A percentile compares a stretch with the other conserved stretches of the same genome.
Evolutionary conservation across 2,329 filamentous ascomycete species (phyloP).

Genomic region (Fusarium cicatricum): DNA sequence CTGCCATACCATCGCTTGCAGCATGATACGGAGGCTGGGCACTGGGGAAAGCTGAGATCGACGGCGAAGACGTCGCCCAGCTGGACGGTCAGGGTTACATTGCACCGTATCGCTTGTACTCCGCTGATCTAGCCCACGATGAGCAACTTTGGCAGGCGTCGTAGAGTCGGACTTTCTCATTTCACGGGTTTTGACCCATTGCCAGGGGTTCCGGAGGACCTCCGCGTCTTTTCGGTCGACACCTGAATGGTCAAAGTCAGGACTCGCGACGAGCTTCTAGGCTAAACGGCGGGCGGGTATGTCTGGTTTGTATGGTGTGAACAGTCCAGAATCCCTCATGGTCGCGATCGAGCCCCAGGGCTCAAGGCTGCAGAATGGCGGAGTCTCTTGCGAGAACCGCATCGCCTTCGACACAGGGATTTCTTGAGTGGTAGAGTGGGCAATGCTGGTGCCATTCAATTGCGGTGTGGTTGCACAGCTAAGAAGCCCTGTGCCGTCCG

Average conservation of each 20-base stretch:
- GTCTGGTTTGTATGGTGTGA: conserved; percentile 20
- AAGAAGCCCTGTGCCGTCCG: conserved; percentile 31
- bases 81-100: conserved; percentile 27
- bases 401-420: conserved; percentile 11
- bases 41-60: conserved; percentile 14
- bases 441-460: conserved; percentile 21
- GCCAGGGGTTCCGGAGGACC: conserved; percentile 12
- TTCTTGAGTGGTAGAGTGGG: background rate
- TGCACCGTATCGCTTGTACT: conserved; percentile 12
- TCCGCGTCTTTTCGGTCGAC: conserved; percentile 14
- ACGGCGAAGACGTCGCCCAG: conserved; percentile 8
- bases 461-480: conserved; percentile 22
- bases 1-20: conserved; percentile 13
- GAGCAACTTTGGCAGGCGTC: conserved; percentile 5
- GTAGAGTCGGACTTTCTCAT: conserved; percentile 13
- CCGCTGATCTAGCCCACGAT: conserved; percentile 12
- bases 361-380: conserved; percentile 19
- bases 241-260: conserved; percentile 15
- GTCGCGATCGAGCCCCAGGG: conserved; percentile 1
- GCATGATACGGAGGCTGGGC: conserved; percentile 2
- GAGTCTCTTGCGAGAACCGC: conserved; percentile 8
- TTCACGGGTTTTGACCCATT: conserved; percentile 11
- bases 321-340: background rate
- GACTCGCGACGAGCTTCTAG: conserved; percentile 12
- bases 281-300: conserved; percentile 11